Evolutionary conservation across 1,139 yeast genomes (phyloP), one percentile per base, ranked within the genome.

Genomic region (Candida buenavistaensis): DNA sequence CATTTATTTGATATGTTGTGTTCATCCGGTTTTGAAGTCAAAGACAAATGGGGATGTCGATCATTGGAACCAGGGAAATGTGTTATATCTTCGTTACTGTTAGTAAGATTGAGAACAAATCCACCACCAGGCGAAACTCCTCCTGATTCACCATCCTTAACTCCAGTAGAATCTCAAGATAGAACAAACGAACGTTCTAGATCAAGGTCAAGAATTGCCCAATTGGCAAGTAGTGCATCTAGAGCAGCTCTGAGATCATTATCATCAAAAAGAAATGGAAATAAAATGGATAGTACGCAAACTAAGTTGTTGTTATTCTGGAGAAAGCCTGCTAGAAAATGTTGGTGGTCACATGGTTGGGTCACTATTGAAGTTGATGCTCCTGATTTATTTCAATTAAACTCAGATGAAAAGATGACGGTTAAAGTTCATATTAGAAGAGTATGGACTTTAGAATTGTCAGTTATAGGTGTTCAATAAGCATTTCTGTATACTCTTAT

Each of bases 311-410:
- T 94, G 25, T 68, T 94, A 39, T 94, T 94, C 56, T 94, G 98
- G 98, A 75, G 96, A 44, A 92, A 92, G 55, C 99, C 99, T 0
- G 99, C 99, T 1, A 75, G 98, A 53, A 94, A 94, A 57, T 94
- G 99, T 62, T 94, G 99, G 99, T 94, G 99, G 99, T 83, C 86
- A 9, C 84, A 83, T 50, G 79, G 78, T 30, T 64, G 70, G 30
- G 66, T 80, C 14, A 75, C 72, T 5, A 65, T 88, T 21, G 72
- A 70, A 23, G 66, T 84, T 7, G 55, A 49, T 12, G 43, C 47
- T 2, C 45, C 51, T 4, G 44, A 43, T 11, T 39, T 44, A 3
- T 46, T 48, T 9, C 43, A 58, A 6, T 59, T 77, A 32, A 35
- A 37, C 12, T 14, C 17, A 19, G 52, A 47, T 3, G 37, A 40